Percentiles rank a stretch among this genome's conserved stretches.
These are phyloP conservation scores for Eudorina sp. DNA, from an alignment of 139 green algal genomes.

Conservation along the genomic window DNA sequence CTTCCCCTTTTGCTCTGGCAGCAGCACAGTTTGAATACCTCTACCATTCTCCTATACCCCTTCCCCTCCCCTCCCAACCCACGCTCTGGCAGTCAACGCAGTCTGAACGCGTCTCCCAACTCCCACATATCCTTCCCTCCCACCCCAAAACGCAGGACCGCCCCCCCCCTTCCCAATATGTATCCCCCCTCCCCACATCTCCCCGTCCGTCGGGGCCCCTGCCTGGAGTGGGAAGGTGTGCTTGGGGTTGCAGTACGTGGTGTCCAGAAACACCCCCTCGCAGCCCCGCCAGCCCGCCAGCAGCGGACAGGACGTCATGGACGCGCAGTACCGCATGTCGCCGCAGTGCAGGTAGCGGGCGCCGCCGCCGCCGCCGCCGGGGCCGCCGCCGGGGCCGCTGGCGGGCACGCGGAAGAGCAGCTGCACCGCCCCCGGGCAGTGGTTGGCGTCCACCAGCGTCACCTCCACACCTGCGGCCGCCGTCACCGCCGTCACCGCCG, in stretches of 20 bases:
- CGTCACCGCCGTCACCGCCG: no score
- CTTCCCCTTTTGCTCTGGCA: no score
- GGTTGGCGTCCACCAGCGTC: conserved; percentile 84
- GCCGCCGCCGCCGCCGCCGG: conserved; percentile 31
- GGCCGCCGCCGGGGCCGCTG: not conserved
- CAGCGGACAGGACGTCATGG: conserved; percentile 64
- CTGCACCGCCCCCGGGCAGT: conserved; percentile 86
- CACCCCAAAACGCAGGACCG: no score
- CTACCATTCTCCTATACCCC: no score
- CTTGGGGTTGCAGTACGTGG: conserved; percentile 84
- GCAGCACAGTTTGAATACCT: no score
- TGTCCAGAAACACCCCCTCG: conserved; percentile 86
- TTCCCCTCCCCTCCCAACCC: no score
- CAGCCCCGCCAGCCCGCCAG: conserved; percentile 65
- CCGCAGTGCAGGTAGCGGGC: conserved; percentile 79
- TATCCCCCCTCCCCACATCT: no score
- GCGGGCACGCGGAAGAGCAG: conserved; percentile 82
- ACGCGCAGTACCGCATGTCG: conserved; percentile 78
- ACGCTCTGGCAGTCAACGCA: no score
- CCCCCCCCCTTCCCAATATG: no score
- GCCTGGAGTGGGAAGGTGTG: conserved; percentile 81
- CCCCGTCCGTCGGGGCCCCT: no score
- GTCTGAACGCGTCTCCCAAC: no score
- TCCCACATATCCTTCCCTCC: no score
- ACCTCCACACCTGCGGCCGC: conserved; percentile 83